Percentiles rank a stretch among this genome's conserved stretches.
These are phyloP conservation scores for Sporothrix variecibatus DNA, from an alignment of 2,329 filamentous ascomycete genomes.

Conservation along the genomic window DNA sequence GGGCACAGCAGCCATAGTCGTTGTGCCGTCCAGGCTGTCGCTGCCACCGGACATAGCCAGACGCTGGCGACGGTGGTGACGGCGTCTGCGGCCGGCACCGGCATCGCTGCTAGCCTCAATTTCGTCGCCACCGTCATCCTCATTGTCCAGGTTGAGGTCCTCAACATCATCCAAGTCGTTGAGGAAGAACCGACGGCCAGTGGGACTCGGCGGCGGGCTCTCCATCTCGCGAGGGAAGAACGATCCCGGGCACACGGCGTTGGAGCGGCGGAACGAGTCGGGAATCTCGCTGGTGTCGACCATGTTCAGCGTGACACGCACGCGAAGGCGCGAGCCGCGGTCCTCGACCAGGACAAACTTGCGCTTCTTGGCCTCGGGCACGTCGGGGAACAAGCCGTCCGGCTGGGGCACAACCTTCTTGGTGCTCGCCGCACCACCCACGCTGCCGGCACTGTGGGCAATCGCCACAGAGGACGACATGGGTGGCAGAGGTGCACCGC, in stretches of 20 bases:
- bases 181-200: conserved; percentile 73
- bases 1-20: conserved; percentile 61
- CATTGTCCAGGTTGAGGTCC: conserved; percentile 58
- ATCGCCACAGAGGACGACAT: conserved; percentile 64
- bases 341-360: conserved; percentile 98
- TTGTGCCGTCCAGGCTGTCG: conserved; percentile 32
- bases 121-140: conserved; percentile 58
- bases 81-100: conserved; percentile 39
- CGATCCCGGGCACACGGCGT: conserved; percentile 85
- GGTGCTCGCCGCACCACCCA: conserved; percentile 38
- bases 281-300: conserved; percentile 96
- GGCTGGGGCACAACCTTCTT: conserved; percentile 59
- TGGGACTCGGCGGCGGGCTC: conserved; percentile 73
- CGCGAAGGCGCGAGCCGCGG: conserved; percentile 77
- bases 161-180: conserved; percentile 64
- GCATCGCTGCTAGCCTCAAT: conserved; percentile 50
- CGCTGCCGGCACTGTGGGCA: conserved; percentile 53
- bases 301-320: conserved; percentile 88
- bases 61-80: conserved; percentile 34
- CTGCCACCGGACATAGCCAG: conserved; percentile 27
- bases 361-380: conserved; percentile 86
- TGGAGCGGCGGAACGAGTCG: conserved; percentile 87
- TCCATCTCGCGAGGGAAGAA: conserved; percentile 96
- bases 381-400: conserved; percentile 78
- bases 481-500: conserved; percentile 51